These are phyloP conservation scores for Botryococcus braunii DNA, from an alignment of 163 green algal species.

Conservation along the genomic window DNA sequence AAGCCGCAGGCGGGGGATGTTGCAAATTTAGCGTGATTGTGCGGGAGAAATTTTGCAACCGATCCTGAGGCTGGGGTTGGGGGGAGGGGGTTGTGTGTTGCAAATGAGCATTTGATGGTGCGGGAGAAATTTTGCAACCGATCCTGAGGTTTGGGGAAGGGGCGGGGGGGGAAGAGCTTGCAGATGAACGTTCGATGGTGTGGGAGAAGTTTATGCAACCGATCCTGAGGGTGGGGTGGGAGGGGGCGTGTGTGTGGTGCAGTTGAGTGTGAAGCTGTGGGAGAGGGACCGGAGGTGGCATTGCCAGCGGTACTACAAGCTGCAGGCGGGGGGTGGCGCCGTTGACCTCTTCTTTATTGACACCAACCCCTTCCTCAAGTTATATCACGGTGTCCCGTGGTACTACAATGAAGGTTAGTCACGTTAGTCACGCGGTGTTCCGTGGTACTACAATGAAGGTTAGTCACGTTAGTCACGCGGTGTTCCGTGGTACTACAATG, in stretches of 20 bases:
- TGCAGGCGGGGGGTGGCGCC: neutral
- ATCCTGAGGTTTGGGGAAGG: neutral
- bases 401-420: slow-evolving; percentile 12
- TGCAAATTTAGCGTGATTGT: too few species aligned
- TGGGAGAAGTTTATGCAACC: neutral
- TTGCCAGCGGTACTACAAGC: slow-evolving; percentile 19
- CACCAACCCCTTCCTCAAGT: slow-evolving; percentile 16
- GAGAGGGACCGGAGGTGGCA: slow-evolving; percentile 26
- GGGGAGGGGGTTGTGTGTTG: neutral
- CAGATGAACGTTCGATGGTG: neutral
- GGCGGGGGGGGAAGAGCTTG: neutral
- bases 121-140: neutral
- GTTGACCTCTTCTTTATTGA: slow-evolving; percentile 32
- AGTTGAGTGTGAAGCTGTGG: slow-evolving; percentile 26
- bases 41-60: neutral
- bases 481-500: too few species aligned
- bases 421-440: too few species aligned
- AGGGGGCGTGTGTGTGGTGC: slow-evolving; percentile 3
- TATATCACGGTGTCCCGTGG: slow-evolving; percentile 12
- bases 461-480: too few species aligned
- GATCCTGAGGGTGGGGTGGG: neutral
- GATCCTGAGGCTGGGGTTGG: neutral
- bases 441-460: too few species aligned
- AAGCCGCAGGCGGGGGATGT: slow-evolving; percentile 1
- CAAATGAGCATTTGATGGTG: neutral